Conservation (phyloP, 805 yeast species). For the Ascoidea rubescens region DNA sequence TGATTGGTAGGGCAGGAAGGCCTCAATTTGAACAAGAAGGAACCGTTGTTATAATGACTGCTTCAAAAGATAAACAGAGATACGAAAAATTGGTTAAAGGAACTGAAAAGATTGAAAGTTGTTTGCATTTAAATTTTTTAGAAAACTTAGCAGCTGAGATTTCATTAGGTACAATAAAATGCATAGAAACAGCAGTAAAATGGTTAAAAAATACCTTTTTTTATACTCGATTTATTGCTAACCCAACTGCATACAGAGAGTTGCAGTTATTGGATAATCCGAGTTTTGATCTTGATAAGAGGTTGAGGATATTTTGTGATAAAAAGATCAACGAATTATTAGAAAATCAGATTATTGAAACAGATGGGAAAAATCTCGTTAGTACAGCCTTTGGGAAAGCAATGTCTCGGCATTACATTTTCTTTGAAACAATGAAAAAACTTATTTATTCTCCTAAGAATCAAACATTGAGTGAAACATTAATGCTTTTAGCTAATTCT, state of each 20-base stretch:
- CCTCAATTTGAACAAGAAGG: slow-evolving; percentile 41
- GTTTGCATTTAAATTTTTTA: slow-evolving; percentile 23
- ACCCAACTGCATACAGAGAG: slow-evolving; percentile 27
- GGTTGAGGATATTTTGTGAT: slow-evolving; percentile 22
- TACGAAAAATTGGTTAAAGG: slow-evolving; percentile 31
- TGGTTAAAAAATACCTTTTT: slow-evolving; percentile 39
- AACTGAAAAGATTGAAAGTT: slow-evolving; percentile 31
- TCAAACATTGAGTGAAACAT: slow-evolving; percentile 12
- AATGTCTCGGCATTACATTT: slow-evolving; percentile 34
- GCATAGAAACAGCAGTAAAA: slow-evolving; percentile 23
- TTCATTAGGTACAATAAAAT: slow-evolving; percentile 23
- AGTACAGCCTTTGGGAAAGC: slow-evolving; percentile 31
- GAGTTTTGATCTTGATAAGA: slow-evolving; percentile 16
- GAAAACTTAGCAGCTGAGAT: slow-evolving; percentile 33
- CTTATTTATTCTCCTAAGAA: slow-evolving; percentile 15
- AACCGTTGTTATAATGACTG: slow-evolving; percentile 35
- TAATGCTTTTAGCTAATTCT: slow-evolving; percentile 20
- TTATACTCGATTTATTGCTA: slow-evolving; percentile 26
- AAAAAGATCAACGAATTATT: slow-evolving; percentile 19
- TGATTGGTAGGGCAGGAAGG: slow-evolving; percentile 57
- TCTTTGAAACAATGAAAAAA: slow-evolving; percentile 27
- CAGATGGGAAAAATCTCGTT: slow-evolving; percentile 8
- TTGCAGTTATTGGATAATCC: slow-evolving; percentile 4
- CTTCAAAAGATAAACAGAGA: slow-evolving; percentile 17
- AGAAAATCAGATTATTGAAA: slow-evolving; percentile 18